A percentile compares a stretch with the other conserved stretches of the same genome.
phyloP scores from a whole-genome alignment of 768 basidiomycete species.

The Russula lepida region DNA sequence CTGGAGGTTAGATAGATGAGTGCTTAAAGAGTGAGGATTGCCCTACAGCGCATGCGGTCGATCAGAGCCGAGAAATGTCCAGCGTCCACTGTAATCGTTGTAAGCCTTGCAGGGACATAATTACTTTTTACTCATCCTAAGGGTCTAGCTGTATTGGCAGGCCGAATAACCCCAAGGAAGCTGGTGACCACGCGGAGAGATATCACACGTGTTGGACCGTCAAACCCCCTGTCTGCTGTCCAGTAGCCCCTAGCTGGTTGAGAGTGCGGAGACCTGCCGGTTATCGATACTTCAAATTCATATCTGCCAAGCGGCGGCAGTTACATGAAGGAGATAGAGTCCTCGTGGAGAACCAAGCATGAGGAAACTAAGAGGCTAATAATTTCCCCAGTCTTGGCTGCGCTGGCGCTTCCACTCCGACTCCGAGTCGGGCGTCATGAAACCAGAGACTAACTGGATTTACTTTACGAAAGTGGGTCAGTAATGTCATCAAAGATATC shows the following conservation, averaged over 20 bases:
- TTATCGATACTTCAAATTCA: neutral
- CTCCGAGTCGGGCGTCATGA: neutral
- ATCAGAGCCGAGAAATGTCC: slow-evolving; percentile 5
- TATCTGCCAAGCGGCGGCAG: neutral
- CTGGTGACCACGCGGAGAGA: neutral
- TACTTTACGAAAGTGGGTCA: neutral
- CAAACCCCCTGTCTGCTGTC: slow-evolving; percentile 10
- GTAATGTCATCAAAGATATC: neutral
- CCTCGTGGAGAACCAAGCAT: neutral
- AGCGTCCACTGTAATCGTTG: neutral
- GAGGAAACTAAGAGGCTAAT: neutral
- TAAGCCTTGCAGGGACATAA: neutral
- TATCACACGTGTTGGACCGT: slow-evolving; percentile 5
- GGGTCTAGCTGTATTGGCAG: neutral
- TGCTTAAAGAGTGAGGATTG: neutral
- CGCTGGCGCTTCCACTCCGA: too few species aligned
- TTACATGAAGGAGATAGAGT: neutral
- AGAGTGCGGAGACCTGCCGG: neutral
- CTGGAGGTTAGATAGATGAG: neutral
- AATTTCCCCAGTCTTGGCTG: neutral
- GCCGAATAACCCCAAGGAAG: neutral
- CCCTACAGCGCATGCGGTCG: neutral
- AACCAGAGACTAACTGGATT: neutral
- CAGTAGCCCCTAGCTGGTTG: slow-evolving; percentile 5
- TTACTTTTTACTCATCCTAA: neutral